These are phyloP conservation scores for Podaxis mareebaensis DNA, from an alignment of 768 basidiomycete genomes.

Conservation along the genomic window DNA sequence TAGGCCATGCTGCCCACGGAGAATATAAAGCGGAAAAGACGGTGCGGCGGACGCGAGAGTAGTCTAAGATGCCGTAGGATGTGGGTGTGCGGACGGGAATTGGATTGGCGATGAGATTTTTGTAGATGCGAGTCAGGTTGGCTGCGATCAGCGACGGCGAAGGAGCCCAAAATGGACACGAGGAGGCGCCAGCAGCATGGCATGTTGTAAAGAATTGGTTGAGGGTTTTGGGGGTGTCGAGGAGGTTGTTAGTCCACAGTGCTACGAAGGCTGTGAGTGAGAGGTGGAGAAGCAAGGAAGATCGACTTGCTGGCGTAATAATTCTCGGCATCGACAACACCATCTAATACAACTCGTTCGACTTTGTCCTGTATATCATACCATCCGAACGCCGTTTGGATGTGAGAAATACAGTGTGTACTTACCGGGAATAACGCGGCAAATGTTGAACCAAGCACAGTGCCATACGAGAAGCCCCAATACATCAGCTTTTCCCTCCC, in stretches of 20 bases:
- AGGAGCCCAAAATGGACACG: slow-evolving; percentile 40
- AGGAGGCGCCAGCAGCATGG: slow-evolving; percentile 33
- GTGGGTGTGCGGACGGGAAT: slow-evolving; percentile 31
- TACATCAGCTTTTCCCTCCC: slow-evolving; percentile 34
- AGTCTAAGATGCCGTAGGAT: slow-evolving; percentile 40
- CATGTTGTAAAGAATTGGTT: slow-evolving; percentile 37
- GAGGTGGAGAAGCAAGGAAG: not conserved
- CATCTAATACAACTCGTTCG: slow-evolving; percentile 39
- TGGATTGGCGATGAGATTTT: slow-evolving; percentile 31
- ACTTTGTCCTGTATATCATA: slow-evolving; percentile 34
- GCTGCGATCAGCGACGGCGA: slow-evolving; percentile 31
- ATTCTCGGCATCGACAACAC: slow-evolving; percentile 40
- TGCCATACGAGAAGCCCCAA: slow-evolving; percentile 33
- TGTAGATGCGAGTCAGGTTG: slow-evolving; percentile 36
- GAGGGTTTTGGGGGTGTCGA: slow-evolving; percentile 38
- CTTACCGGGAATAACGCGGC: slow-evolving; percentile 27
- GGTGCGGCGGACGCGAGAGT: slow-evolving; percentile 25
- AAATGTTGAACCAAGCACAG: slow-evolving; percentile 24
- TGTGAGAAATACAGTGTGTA: not conserved
- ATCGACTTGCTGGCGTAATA: slow-evolving; percentile 34
- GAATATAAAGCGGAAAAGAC: slow-evolving; percentile 36
- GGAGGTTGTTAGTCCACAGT: slow-evolving; percentile 34
- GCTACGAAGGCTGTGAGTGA: slow-evolving; percentile 21
- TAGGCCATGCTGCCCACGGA: slow-evolving; percentile 34
- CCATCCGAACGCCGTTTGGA: not conserved